Base-by-base conservation (phyloP, 306 rosid genomes). In the Arachis hypogaea region DNA sequence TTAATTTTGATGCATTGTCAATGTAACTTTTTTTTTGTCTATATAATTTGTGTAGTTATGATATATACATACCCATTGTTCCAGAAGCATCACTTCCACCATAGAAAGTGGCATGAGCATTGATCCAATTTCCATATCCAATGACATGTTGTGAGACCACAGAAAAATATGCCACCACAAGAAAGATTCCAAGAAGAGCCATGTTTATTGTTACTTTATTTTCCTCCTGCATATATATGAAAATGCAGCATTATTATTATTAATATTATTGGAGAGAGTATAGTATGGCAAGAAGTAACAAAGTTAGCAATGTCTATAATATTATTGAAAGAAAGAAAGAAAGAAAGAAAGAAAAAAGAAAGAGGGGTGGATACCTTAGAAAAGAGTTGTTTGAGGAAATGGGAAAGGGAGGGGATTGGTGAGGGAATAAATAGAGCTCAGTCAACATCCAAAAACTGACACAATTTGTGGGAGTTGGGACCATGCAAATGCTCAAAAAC, bases 371-470 rank as follows among this genome's bases (percentile, higher is more conserved):
- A 55, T 56, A 66, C 72, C 72, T 6, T 78, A 85, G 85, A 55
- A 66, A 75, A 55, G 33, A 44, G 80, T 29, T 69, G 82, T 55
- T 73, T 73, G 87, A 82, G 79, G 88, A 81, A 81, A 82, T 85
- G 87, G 72, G 84, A 74, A 80, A 54, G 75, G 84, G 76, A 80
- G 59, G 75, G 78, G 38, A 63, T 63, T 69, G 82, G 77, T 10
- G 68, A 69, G 65, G 80, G 90, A 87, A 85, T 92, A 88, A 81
- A 89, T 88, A 92, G 89, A 88, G 79, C 81, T 11, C 80, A 75
- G 88, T 83, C 89, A 76, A 76, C 81, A 73, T 85, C 85, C 70
- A 59, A 67, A 75, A n/a, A 22, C 58, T 68, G 67, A 63, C 77
- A 75, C 70, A 75, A 33, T 33, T 33, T 77, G 77, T 75, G 80